Conservation (phyloP, 2,329 filamentous ascomycete genomes). For the Fusarium nygamai region DNA sequence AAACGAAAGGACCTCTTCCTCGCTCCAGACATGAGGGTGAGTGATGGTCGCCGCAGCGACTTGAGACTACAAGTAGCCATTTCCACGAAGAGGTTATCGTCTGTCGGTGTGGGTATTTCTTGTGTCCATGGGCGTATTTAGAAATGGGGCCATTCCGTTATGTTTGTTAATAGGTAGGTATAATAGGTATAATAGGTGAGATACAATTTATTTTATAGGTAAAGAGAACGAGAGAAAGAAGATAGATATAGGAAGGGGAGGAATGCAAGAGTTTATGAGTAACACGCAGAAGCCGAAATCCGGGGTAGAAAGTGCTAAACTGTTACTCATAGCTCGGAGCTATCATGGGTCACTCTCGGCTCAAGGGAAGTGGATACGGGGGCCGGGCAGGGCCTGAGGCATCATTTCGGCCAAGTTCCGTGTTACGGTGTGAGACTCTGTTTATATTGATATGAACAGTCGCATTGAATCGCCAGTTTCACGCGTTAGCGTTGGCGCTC, state of each 20-base stretch:
- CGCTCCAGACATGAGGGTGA: slow-evolving; percentile 23
- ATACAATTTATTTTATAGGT: slow-evolving; percentile 4
- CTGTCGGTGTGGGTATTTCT: slow-evolving; percentile 8
- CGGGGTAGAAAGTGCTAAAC: slow-evolving; percentile 18
- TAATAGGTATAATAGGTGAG: not conserved
- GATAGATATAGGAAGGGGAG: not conserved
- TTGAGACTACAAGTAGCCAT: slow-evolving; percentile 35
- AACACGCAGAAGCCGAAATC: slow-evolving; percentile 25
- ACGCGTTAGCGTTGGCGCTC: not conserved
- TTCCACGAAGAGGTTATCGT: slow-evolving; percentile 13
- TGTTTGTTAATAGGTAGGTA: not conserved
- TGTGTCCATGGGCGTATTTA: slow-evolving; percentile 12
- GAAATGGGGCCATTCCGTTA: slow-evolving; percentile 17
- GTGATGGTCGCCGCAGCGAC: slow-evolving; percentile 35
- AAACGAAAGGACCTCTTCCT: slow-evolving; percentile 14
- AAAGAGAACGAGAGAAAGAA: not conserved
- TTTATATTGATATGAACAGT: not conserved
- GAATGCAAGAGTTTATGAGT: slow-evolving; percentile 7
- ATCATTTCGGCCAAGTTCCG: slow-evolving; percentile 32
- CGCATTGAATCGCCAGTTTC: slow-evolving; percentile 9
- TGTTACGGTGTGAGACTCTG: slow-evolving; percentile 13
- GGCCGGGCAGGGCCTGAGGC: slow-evolving; percentile 17
- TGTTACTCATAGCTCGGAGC: slow-evolving; percentile 33
- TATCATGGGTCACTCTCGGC: slow-evolving; percentile 22
- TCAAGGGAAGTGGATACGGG: slow-evolving; percentile 25